Conservation (phyloP, 1,284 basidiomycete species). For the Waitea zeae region DNA sequence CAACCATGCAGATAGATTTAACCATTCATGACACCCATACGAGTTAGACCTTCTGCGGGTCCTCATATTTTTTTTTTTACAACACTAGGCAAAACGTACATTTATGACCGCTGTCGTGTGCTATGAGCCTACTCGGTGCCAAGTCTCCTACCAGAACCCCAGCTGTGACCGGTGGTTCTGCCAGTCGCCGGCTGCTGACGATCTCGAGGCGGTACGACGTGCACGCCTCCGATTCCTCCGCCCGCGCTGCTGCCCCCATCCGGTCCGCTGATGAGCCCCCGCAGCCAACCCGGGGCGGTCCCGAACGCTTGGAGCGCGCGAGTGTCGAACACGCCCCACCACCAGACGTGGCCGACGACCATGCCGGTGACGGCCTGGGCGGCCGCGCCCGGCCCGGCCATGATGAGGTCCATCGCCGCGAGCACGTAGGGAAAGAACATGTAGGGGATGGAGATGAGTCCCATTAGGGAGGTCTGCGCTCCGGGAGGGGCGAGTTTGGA, state of each 20-base stretch:
- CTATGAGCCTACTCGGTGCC: no score
- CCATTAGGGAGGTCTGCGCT: constrained; percentile 54
- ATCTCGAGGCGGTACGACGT: constrained; percentile 14
- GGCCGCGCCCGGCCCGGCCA: constrained; percentile 40
- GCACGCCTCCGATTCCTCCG: constrained; percentile 13
- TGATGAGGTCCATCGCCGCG: constrained; percentile 54
- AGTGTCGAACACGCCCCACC: constrained; percentile 43
- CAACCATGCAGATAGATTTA: no score
- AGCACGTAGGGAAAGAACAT: constrained; percentile 64
- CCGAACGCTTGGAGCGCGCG: constrained; percentile 11
- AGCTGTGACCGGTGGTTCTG: constrained; percentile 15
- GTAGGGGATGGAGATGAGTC: constrained; percentile 53
- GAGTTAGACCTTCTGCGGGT: no score
- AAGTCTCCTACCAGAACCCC: constrained; percentile 20
- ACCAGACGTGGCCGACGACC: constrained; percentile 41
- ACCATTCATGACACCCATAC: no score
- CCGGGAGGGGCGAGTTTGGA: constrained; percentile 49
- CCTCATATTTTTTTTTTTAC: no score
- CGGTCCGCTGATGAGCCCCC: constrained; percentile 15
- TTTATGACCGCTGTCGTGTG: no score
- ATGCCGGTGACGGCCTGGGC: constrained; percentile 23
- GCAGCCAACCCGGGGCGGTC: constrained; percentile 22
- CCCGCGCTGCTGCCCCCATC: no score
- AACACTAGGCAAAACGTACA: no score
- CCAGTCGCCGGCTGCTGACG: constrained; percentile 9